phyloP scores from a whole-genome alignment of 2,329 filamentous ascomycete species.

The Diaporthe sp. region DNA sequence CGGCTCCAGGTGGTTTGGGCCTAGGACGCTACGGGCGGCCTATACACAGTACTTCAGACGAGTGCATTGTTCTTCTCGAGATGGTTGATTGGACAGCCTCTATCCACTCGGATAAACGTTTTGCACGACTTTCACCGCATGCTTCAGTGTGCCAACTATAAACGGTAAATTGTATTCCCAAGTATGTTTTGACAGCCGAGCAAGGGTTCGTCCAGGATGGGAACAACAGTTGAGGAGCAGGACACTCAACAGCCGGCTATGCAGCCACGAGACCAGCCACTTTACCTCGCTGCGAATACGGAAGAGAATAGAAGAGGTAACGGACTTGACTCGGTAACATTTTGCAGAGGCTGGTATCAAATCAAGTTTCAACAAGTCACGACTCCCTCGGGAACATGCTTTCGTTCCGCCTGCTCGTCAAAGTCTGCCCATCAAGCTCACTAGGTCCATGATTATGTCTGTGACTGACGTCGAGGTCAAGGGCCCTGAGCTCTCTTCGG shows the following conservation, averaged over 20 bases:
- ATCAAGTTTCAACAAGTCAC: not conserved
- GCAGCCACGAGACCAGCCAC: not conserved
- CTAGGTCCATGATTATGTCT: conserved; percentile 5
- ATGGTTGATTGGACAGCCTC: not conserved
- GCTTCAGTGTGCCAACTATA: not conserved
- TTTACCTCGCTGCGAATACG: not conserved
- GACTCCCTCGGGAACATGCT: not conserved
- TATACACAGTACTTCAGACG: not conserved
- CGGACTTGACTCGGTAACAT: not conserved
- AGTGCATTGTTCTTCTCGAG: not conserved
- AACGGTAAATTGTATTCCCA: not conserved
- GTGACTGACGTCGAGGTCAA: conserved; percentile 1
- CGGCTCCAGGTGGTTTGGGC: not conserved
- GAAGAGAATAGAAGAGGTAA: not conserved
- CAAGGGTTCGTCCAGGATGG: not conserved
- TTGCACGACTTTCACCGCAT: not conserved
- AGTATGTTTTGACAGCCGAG: not conserved
- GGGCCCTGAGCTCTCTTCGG: not conserved
- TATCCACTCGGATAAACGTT: not conserved
- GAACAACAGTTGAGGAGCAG: not conserved
- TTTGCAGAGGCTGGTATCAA: not conserved
- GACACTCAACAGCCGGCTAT: not conserved
- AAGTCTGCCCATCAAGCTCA: not conserved
- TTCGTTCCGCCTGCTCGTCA: not conserved
- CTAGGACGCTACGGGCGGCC: not conserved